Base-by-base conservation (phyloP, 352 stramenopile species). In the Peronospora farinosa region DNA sequence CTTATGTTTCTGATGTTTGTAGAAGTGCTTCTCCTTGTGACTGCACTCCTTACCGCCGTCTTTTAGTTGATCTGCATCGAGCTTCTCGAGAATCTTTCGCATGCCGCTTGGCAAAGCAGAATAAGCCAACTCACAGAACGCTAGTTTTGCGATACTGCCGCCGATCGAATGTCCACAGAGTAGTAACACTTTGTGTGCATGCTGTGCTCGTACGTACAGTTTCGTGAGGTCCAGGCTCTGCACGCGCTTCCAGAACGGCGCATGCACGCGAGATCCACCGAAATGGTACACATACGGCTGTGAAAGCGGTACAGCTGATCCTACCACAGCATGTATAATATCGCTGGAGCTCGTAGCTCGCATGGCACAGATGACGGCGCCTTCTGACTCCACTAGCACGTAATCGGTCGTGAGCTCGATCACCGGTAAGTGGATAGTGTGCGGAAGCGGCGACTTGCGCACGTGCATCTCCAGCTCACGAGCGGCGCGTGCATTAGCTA, bases 81-180 rank as follows among this genome's bases (percentile, higher is more conserved):
- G 48, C 27, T 68, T 65, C 40, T 86, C 74, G 4, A 90, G 54
- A 45, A 70, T 41, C 19, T 72, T 28, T 16, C 66, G 70, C 33
- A 75, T 23, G 13, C 47, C 53, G 7, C 31, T 47, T 1, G 78
- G 77, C 7, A 89, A 67, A 27, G 66, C 44, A 44, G 82, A 65
- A 35, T 78, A 86, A 21, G 88, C 60, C n/a, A 89, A 60, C 30
- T 88, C 73, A n/a, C n/a, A n/a, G n/a, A n/a, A 60, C 9, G 60
- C 76, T 21, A 92, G 30, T 30, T 92, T 82, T 9, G 81, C 81
- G 36, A 88, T 85, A 57, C 81, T 88, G 3, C 81, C 81, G 8
- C 67, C 73, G 30, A 88, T 86, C 17, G 81, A 89, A 38, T 92
- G 81, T 12, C 81, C 81, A 37, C 78, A 86, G 0, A 92, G 56